phyloP scores from a whole-genome alignment of 257 asterid genomes.

The Salvia rosmarinus region DNA sequence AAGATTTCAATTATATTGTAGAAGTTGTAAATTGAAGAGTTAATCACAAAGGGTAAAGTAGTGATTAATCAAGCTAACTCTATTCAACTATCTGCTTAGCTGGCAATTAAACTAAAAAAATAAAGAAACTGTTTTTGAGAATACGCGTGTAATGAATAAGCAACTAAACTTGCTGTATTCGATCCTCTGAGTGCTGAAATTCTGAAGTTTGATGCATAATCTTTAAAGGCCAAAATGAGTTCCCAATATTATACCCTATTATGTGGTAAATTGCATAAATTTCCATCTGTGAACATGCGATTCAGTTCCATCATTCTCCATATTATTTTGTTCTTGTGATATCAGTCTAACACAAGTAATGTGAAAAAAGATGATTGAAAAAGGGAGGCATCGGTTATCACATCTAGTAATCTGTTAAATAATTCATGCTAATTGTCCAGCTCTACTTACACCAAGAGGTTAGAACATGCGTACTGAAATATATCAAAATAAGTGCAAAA shows the following conservation, averaged over 20 bases:
- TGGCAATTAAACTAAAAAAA: too few relatives aligned
- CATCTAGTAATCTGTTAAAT: conserved; percentile 1
- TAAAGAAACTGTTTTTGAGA: too few relatives aligned
- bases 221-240: too few relatives aligned
- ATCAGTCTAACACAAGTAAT: too few relatives aligned
- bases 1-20: neutral
- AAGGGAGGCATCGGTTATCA: neutral
- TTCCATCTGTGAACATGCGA: conserved; percentile 16
- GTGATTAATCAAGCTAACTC: neutral
- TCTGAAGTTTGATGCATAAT: too few relatives aligned
- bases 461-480: neutral
- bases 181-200: too few relatives aligned
- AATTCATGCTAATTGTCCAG: neutral
- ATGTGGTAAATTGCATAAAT: neutral
- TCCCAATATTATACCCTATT: neutral
- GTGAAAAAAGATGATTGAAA: too few relatives aligned
- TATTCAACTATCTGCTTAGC: neutral
- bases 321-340: too few relatives aligned
- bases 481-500: conserved; percentile 4
- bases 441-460: neutral
- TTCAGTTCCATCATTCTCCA: conserved; percentile 9
- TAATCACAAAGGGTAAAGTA: neutral
- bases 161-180: too few relatives aligned
- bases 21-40: neutral
- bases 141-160: too few relatives aligned